phyloP scores from a whole-genome alignment of 2,329 filamentous ascomycete species.

The Phoma sp. region DNA sequence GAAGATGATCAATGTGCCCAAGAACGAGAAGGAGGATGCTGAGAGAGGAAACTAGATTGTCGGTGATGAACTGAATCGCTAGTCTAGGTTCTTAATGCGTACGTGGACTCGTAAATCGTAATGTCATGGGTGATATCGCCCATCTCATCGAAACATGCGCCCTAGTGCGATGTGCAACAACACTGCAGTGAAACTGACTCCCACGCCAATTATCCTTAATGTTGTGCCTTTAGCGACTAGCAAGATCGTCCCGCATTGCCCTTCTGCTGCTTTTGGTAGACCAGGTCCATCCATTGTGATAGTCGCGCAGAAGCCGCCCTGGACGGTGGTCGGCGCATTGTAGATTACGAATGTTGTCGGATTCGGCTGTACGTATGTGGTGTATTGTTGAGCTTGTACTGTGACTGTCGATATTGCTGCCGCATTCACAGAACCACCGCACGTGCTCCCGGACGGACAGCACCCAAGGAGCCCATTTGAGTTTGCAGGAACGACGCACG shows the following conservation, averaged over 20 bases:
- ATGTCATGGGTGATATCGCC: slow-evolving; percentile 14
- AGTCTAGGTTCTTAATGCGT: slow-evolving; percentile 17
- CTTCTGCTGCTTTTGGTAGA: slow-evolving; percentile 42
- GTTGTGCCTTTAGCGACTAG: slow-evolving; percentile 39
- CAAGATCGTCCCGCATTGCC: slow-evolving; percentile 49
- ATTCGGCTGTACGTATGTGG: slow-evolving; percentile 40
- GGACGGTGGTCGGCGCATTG: slow-evolving; percentile 29
- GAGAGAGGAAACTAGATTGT: slow-evolving; percentile 53
- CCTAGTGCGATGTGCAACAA: slow-evolving; percentile 36
- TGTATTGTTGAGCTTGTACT: slow-evolving; percentile 40
- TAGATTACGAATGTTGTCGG: slow-evolving; percentile 38
- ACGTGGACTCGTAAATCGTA: slow-evolving; percentile 32
- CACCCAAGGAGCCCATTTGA: slow-evolving; percentile 48
- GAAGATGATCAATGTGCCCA: slow-evolving; percentile 60
- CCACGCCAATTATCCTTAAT: slow-evolving; percentile 28
- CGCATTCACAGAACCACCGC: slow-evolving; percentile 43
- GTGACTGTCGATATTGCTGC: slow-evolving; percentile 47
- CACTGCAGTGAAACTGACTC: slow-evolving; percentile 22
- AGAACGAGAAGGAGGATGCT: slow-evolving; percentile 61
- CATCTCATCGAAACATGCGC: slow-evolving; percentile 31
- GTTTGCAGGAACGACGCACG: slow-evolving; percentile 41
- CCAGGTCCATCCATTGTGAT: slow-evolving; percentile 46
- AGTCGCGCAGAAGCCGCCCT: slow-evolving; percentile 47
- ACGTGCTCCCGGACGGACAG: slow-evolving; percentile 46
- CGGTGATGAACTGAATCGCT: slow-evolving; percentile 12